These are phyloP conservation scores for Oryza coarctata DNA, from an alignment of 176 grass and related monocot genomes.

Conservation along the genomic window DNA sequence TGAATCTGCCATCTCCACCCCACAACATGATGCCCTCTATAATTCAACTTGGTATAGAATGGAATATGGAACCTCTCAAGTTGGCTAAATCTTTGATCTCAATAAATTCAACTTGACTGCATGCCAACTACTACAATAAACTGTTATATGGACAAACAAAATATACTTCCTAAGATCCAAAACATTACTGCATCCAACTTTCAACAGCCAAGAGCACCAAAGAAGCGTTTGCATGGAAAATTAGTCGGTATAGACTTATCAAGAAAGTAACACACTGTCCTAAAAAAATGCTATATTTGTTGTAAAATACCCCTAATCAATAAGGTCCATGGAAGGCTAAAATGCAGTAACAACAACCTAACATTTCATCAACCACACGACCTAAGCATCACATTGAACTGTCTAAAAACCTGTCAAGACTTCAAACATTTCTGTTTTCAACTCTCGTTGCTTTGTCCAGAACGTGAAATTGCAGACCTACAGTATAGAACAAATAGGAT, in stretches of 20 bases:
- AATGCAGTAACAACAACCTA: background rate
- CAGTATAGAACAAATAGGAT: background rate
- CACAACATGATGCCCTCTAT: background rate
- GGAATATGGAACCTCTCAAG: background rate
- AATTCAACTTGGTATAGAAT: background rate
- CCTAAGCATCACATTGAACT: background rate
- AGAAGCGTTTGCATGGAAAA: constrained; percentile 4
- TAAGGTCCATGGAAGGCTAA: background rate
- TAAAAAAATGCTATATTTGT: constrained; percentile 9
- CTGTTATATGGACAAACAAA: background rate
- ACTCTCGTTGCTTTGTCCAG: background rate
- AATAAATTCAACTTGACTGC: background rate
- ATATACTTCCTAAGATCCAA: background rate
- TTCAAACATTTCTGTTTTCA: background rate
- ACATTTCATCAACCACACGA: background rate
- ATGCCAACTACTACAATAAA: background rate
- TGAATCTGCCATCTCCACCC: background rate
- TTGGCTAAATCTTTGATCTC: background rate
- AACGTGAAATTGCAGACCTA: background rate
- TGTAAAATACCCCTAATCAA: background rate
- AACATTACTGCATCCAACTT: constrained; percentile 11
- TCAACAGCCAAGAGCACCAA: background rate
- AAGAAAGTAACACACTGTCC: background rate
- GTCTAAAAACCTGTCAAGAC: background rate
- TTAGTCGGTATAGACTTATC: background rate